Conservation (phyloP, 495 filamentous ascomycete genomes). For the Ascobolus immersus region DNA sequence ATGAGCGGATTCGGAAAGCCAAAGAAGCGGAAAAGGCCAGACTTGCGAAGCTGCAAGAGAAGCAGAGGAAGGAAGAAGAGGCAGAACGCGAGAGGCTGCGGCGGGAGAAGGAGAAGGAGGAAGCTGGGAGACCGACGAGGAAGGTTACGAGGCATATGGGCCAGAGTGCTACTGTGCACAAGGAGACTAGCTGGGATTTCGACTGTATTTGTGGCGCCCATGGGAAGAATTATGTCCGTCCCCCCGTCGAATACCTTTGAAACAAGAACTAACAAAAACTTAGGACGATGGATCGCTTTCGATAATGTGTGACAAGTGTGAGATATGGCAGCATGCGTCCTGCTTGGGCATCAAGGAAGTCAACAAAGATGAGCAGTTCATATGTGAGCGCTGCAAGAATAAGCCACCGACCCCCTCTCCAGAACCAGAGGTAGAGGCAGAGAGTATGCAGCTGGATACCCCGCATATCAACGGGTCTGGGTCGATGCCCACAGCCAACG, state of each 20-base stretch:
- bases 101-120: slow-evolving; percentile 38
- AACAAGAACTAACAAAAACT: not conserved
- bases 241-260: not conserved
- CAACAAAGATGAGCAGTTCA: slow-evolving; percentile 61
- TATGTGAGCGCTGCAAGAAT: slow-evolving; percentile 53
- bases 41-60: not conserved
- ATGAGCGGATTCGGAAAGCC: slow-evolving; percentile 25
- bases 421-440: too few species aligned
- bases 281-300: slow-evolving; percentile 79
- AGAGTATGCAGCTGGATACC: too few species aligned
- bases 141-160: too few species aligned
- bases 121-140: not conserved
- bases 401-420: slow-evolving; percentile 37
- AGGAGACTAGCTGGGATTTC: slow-evolving; percentile 74
- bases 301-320: slow-evolving; percentile 84
- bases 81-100: slow-evolving; percentile 32
- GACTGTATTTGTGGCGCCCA: slow-evolving; percentile 79
- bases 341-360: slow-evolving; percentile 56
- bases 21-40: not conserved
- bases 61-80: not conserved
- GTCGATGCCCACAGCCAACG: too few species aligned
- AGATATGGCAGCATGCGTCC: slow-evolving; percentile 85
- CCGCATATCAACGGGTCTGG: too few species aligned
- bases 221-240: slow-evolving; percentile 38
- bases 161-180: too few species aligned